Base-by-base conservation (phyloP, 2,329 filamentous ascomycete genomes). In the Ophiostoma sp. region DNA sequence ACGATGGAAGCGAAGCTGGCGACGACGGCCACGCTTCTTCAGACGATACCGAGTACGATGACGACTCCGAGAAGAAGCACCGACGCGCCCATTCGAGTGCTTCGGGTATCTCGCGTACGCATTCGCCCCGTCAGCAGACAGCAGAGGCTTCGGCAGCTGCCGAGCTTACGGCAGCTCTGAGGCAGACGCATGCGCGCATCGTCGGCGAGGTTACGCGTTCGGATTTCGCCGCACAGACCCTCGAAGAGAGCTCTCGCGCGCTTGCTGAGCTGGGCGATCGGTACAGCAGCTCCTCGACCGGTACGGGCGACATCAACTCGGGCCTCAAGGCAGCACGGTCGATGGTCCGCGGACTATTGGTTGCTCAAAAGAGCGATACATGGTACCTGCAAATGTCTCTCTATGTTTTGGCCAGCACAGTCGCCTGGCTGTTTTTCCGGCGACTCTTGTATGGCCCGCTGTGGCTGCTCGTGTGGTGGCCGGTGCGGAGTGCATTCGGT, bases 381-480 rank as follows among this genome's bases (percentile, higher is more conserved):
- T 99, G 95, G 95, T 99, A 99, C 76, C 85, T 99, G 45, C 90
- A 95, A 78, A 96, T 91, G 49, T 87, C 93, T 2, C 88, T 98
- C 72, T 96, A 93, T 76, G 83, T 97, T 73, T 84, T 98, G 16
- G 75, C 90, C 36, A 85, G 80, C 5, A 97, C 93, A 0, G 87
- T 93, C 58, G 83, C 81, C 42, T 99, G 95, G 95, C 83, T 99
- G 7, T 76, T 97, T 6, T 97, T 96, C 75, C 83, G 95, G 41
- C 83, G 95, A 62, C 82, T 94, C 55, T 76, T 99, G 7, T 99
- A 96, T 80, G 94, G 95, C 0, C 95, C 95, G 1, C 78, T 92
- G 69, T 96, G 91, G 89, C 95, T 92, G 91, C 81, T 98, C 36
- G 78, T 97, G 38, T 94, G 91, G 85, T 81, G 95, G 69, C 94